Evolutionary conservation across 1,284 basidiomycete genomes (phyloP).

Genomic region (Puccinia hordei): DNA sequence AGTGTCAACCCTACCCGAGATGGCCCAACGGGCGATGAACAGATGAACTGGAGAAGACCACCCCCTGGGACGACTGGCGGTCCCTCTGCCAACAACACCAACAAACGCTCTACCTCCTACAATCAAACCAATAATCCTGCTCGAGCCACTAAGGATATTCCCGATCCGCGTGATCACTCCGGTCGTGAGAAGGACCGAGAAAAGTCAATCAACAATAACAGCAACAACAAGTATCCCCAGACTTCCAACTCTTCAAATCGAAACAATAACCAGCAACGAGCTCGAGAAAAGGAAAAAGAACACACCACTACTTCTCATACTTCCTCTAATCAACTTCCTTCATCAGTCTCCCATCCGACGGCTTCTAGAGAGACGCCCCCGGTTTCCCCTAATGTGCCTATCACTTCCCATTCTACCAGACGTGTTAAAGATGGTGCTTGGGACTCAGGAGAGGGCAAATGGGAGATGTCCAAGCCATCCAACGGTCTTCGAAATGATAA

Average conservation of each 20-base stretch:
- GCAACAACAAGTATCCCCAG: conserved; percentile 7
- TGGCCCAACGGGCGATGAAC: conserved; percentile 27
- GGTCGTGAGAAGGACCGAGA: conserved; percentile 29
- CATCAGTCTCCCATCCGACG: neutral
- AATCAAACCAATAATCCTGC: conserved; percentile 18
- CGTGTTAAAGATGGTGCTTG: conserved; percentile 48
- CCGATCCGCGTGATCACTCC: conserved; percentile 13
- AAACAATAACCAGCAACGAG: conserved; percentile 32
- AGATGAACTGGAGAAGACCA: conserved; percentile 41
- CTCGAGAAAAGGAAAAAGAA: conserved; percentile 28
- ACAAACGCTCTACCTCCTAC: conserved; percentile 20
- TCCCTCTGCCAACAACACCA: conserved; percentile 11
- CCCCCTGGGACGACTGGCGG: neutral
- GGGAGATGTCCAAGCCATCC: conserved; percentile 34
- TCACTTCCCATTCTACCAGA: conserved; percentile 10
- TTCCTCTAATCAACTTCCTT: conserved; percentile 11
- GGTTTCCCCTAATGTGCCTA: neutral
- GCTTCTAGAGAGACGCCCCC: conserved; percentile 17
- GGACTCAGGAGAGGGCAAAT: conserved; percentile 50
- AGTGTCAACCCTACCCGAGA: conserved; percentile 27
- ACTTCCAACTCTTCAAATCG: conserved; percentile 3
- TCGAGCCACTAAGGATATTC: conserved; percentile 25
- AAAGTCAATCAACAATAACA: neutral
- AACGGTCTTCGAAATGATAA: conserved; percentile 8
- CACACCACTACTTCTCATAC: neutral